Evolutionary conservation across 768 basidiomycete species (phyloP).

Genomic region (Phylloporus sp.): DNA sequence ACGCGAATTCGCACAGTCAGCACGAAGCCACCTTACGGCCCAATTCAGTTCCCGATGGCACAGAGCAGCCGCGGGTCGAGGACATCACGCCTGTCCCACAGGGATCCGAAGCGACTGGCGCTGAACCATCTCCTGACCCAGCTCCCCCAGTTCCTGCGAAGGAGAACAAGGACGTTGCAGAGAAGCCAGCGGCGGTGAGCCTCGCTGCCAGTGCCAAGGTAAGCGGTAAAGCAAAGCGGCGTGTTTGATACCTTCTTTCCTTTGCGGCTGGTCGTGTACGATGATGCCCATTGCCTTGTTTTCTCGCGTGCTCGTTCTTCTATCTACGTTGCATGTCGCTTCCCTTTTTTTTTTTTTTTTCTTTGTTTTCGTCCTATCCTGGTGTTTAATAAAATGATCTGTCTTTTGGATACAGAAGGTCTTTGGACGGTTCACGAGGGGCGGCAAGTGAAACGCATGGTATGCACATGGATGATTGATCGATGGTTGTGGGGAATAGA

Average conservation of each 20-base stretch:
- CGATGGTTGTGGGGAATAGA: not conserved
- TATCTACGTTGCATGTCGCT: not conserved
- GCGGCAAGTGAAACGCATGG: constrained; percentile 20
- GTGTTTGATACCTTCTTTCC: constrained; percentile 11
- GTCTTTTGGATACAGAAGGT: constrained; percentile 23
- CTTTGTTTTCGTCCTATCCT: constrained; percentile 3
- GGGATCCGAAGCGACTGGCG: not conserved
- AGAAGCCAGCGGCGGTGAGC: constrained; percentile 26
- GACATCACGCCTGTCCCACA: constrained; percentile 1
- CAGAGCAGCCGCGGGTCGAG: not conserved
- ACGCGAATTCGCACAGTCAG: constrained; percentile 14
- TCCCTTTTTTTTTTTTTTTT: constrained; percentile 1
- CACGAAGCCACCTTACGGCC: not conserved
- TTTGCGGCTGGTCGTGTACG: not conserved
- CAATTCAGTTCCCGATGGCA: not conserved
- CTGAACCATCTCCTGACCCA: not conserved
- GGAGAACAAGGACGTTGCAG: constrained; percentile 22
- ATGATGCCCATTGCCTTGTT: not conserved
- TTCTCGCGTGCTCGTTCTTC: not conserved
- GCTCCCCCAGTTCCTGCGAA: constrained; percentile 6
- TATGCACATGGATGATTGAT: not conserved
- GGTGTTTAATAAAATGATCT: constrained; percentile 23
- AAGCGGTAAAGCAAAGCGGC: constrained; percentile 11
- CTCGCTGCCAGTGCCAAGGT: constrained; percentile 32
- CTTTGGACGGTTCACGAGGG: constrained; percentile 22